phyloP scores from a whole-genome alignment of 1,284 basidiomycete species.

The Microbotryum lychnidis-dioicae region DNA sequence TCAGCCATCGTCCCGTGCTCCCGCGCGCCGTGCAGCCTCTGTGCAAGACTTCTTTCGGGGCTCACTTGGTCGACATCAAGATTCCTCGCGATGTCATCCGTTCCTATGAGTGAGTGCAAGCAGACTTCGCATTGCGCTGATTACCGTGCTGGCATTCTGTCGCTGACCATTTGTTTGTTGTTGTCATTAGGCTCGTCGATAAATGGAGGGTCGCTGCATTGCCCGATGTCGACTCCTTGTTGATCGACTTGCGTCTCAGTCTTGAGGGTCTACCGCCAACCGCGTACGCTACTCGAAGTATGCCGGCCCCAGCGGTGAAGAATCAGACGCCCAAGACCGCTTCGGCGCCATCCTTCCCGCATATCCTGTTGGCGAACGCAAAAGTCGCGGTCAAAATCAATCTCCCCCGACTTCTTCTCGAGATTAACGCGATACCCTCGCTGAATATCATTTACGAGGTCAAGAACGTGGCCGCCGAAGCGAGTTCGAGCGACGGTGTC shows the following conservation, averaged over 20 bases:
- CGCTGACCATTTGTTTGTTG: not conserved
- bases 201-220: constrained; percentile 6
- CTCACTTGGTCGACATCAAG: not conserved
- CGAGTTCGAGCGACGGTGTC: not conserved
- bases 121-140: not conserved
- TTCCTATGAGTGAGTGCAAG: not conserved
- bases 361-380: not conserved
- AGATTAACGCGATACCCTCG: constrained; percentile 27
- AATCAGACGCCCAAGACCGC: too few relatives aligned
- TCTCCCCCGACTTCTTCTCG: constrained; percentile 15
- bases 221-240: constrained; percentile 14
- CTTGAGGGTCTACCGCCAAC: constrained; percentile 9
- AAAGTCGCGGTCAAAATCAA: constrained; percentile 10
- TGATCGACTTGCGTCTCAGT: constrained; percentile 11
- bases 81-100: constrained; percentile 12
- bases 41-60: constrained; percentile 1
- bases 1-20: too few relatives aligned
- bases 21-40: not conserved
- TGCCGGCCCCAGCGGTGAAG: too few relatives aligned
- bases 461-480: constrained; percentile 5
- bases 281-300: too few relatives aligned
- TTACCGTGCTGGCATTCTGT: too few relatives aligned
- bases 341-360: too few relatives aligned
- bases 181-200: constrained; percentile 9
- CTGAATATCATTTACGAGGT: constrained; percentile 24